Evolutionary conservation across 2,329 filamentous ascomycete genomes (phyloP), one percentile per base, ranked within the genome.

Genomic region (Dryadomyces quercus-mongolicae): DNA sequence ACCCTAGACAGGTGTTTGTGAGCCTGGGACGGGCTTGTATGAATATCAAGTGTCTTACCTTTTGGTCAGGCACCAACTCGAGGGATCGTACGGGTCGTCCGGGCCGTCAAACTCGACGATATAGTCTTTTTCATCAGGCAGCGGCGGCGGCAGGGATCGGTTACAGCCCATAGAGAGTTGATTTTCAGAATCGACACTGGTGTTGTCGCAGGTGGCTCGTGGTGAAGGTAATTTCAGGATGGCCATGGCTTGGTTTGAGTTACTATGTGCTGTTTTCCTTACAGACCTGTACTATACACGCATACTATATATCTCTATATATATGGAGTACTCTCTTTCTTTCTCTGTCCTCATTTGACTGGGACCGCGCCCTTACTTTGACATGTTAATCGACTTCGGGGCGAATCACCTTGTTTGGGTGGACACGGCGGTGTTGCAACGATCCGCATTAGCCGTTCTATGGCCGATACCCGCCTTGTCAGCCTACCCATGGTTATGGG

Each of bases 71-170:
- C 64, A 65, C 75, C 75, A 78, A 57, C 78, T 79, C 59, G 74
- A 71, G 1, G 75, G 74, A 61, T 78, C 72, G 21, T 71, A 51
- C 1, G 74, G 74, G 57, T 79, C 76, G 52, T 74, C 66, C 0
- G 63, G 63, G 0, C 75, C 74, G 56, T 77, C 72, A 56, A 78
- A 78, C 44, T 78, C 78, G 13, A 81, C 78, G 1, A 81, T 77
- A 63, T 82, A 82, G 56, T 80, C 75, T 61, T 81, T 77, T 5
- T 10, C 7, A 13, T 46, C 44, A 4, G 44, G 44, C 44, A 82
- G 63, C 0, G 66, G 68, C 16, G 77, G 77, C 7, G 80, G 80
- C 62, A 75, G 80, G 6, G 76, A 70, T 60, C 81, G 82, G 1
- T 76, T 76, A 34, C 68, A 76, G 4, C 80, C 80, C 55, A 60